Percentiles rank a stretch among this genome's conserved stretches.
Conservation (phyloP, 192 early-diverging fungal species). For the Coemansia sp. region DNA sequence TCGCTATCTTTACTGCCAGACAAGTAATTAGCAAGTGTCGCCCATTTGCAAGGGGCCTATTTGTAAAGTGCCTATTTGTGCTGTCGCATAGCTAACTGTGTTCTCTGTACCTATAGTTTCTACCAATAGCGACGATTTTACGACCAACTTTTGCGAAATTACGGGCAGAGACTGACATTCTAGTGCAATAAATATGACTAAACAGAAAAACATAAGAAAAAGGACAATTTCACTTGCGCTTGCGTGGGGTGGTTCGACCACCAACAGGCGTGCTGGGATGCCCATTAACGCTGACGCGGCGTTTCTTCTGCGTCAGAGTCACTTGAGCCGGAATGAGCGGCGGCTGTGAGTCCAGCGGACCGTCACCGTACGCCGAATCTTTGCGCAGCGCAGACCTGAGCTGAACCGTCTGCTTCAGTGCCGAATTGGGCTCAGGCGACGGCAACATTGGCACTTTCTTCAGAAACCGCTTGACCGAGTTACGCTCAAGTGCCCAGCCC, state of each 20-base stretch:
- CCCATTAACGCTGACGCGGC: conserved; percentile 12
- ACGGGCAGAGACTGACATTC: conserved; percentile 25
- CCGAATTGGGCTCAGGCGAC: conserved; percentile 16
- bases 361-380: conserved; percentile 34
- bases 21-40: conserved; percentile 6
- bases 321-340: conserved; percentile 12
- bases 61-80: neutral
- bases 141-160: conserved; percentile 59
- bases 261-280: too few species aligned
- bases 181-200: neutral
- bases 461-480: conserved; percentile 48
- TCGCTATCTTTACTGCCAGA: conserved; percentile 55
- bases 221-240: neutral
- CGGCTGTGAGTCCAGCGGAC: neutral
- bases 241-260: neutral
- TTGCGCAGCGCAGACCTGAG: conserved; percentile 51
- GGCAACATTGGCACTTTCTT: conserved; percentile 51
- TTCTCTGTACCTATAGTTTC: conserved; percentile 72
- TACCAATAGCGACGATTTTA: conserved; percentile 92
- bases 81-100: neutral
- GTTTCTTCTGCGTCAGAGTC: conserved; percentile 5
- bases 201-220: neutral
- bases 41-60: neutral
- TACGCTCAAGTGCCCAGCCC: conserved; percentile 48
- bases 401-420: neutral